Base-by-base conservation (phyloP, 768 basidiomycete genomes). In the Boletus rex-veris region DNA sequence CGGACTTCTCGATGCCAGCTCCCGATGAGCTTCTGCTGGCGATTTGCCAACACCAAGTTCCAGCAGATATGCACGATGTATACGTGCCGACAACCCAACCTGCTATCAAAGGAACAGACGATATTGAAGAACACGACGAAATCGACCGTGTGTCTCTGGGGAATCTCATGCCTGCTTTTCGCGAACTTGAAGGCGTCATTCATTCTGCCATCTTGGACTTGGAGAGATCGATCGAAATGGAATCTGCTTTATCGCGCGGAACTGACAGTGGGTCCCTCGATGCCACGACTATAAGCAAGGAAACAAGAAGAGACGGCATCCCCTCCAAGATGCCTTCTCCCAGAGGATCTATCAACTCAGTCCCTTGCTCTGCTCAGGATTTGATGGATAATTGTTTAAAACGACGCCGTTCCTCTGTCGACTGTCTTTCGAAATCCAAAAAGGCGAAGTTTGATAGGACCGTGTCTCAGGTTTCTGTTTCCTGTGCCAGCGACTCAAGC, bases 381-480 rank as follows among this genome's bases (percentile, higher is more conserved):
- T 33, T n/a, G 15, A 31, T 3, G 19, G 12, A 35, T 12, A 21
- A 19, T 31, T 2, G 28, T 26, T 42, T 58, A 24, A 65, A 67
- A 46, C 65, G 63, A 31, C 51, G 48, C 19, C 58, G 43, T 7
- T 55, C 63, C 19, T 54, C 54, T 0, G 16, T 48, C 31, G 52
- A 42, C 5, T 6, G 5, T 26, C 21, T 28, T 16, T 28, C 15
- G 1, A 35, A 58, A 52, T 5, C 36, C 39, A 69, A 69, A 42
- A 69, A 54, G 26, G n/a, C 4, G 16, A 69, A 62, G 40, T 50
- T 58, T 15, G 54, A 60, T 21, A 46, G 35, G 33, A 28, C 26
- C 9, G 7, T 41, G 9, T 54, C 56, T 7, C 47, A 37, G 37
- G 18, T 54, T 3, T 45, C 49, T 39, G 21, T 53, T 3, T 45